These are phyloP conservation scores for Xylaria telfairii DNA, from an alignment of 495 filamentous ascomycete species.

Conservation along the genomic window DNA sequence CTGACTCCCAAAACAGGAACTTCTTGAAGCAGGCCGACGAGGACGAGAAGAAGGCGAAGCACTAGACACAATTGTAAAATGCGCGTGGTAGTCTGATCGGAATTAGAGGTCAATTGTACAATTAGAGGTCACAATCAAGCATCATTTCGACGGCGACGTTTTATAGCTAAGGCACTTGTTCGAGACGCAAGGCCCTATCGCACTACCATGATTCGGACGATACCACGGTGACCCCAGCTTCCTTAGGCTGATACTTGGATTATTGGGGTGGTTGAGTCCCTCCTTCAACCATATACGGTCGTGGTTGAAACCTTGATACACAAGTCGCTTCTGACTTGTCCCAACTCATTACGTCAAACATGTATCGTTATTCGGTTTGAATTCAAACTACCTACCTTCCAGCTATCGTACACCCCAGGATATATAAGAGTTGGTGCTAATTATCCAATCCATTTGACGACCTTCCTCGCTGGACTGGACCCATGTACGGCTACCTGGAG, in stretches of 20 bases:
- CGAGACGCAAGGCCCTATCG: conserved; percentile 42
- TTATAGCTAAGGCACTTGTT: conserved; percentile 29
- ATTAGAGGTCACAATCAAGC: conserved; percentile 34
- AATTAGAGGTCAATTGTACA: conserved; percentile 38
- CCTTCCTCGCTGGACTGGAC: not conserved
- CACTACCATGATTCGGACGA: conserved; percentile 36
- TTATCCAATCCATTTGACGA: not conserved
- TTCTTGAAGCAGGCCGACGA: conserved; percentile 76
- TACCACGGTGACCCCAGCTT: conserved; percentile 43
- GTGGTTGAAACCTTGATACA: conserved; percentile 33
- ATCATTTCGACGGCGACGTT: conserved; percentile 19
- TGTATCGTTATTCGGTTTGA: conserved; percentile 43
- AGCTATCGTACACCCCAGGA: conserved; percentile 33
- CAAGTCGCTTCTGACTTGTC: conserved; percentile 27
- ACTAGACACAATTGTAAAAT: conserved; percentile 49
- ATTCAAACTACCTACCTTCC: conserved; percentile 36
- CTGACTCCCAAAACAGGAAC: conserved; percentile 63
- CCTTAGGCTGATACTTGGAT: conserved; percentile 41
- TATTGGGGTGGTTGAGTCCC: conserved; percentile 43
- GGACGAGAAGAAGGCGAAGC: conserved; percentile 69
- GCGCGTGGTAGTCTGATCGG: conserved; percentile 27
- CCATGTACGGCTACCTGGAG: conserved; percentile 20
- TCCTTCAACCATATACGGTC: conserved; percentile 42
- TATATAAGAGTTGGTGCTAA: conserved; percentile 19
- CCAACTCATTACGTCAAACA: conserved; percentile 40